phyloP scores from a whole-genome alignment of 2,329 filamentous ascomycete genomes.

The Diaporthe sp. region DNA sequence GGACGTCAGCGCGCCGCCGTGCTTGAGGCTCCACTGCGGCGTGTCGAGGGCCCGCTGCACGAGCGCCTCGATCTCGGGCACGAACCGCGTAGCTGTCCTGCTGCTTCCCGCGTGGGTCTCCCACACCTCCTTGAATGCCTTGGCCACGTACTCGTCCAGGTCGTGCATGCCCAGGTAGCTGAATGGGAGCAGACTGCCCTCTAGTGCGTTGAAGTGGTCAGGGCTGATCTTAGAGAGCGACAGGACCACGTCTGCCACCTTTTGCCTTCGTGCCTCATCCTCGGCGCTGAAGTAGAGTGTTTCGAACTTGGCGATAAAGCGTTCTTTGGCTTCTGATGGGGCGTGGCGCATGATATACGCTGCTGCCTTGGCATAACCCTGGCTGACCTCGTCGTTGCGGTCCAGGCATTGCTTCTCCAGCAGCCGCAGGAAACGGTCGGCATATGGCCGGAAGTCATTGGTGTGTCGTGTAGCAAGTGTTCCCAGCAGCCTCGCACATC shows the following conservation, averaged over 20 bases:
- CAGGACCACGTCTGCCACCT: constrained; percentile 85
- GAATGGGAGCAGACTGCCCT: constrained; percentile 83
- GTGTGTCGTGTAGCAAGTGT: constrained; percentile 86
- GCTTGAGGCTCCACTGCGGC: constrained; percentile 90
- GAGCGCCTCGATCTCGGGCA: constrained; percentile 83
- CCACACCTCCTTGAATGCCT: constrained; percentile 90
- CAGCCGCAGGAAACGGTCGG: constrained; percentile 80
- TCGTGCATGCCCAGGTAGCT: constrained; percentile 91
- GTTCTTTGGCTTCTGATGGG: constrained; percentile 60
- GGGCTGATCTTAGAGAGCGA: constrained; percentile 88
- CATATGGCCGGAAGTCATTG: constrained; percentile 80
- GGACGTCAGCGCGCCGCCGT: constrained; percentile 85
- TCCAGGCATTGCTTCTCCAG: constrained; percentile 88
- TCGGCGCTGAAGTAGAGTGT: constrained; percentile 86
- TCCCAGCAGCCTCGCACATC: constrained; percentile 86
- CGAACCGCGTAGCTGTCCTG: constrained; percentile 84
- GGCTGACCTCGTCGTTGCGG: constrained; percentile 92
- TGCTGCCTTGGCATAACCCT: constrained; percentile 86
- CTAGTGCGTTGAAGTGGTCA: constrained; percentile 86
- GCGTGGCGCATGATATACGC: constrained; percentile 83
- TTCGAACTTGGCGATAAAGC: constrained; percentile 67
- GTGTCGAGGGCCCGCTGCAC: constrained; percentile 78
- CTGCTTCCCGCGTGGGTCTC: constrained; percentile 88
- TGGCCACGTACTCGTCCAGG: constrained; percentile 80
- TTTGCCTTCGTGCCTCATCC: constrained; percentile 79